These are phyloP conservation scores for Trypethelium eluteriae DNA, from an alignment of 495 filamentous ascomycete species.

Conservation along the genomic window DNA sequence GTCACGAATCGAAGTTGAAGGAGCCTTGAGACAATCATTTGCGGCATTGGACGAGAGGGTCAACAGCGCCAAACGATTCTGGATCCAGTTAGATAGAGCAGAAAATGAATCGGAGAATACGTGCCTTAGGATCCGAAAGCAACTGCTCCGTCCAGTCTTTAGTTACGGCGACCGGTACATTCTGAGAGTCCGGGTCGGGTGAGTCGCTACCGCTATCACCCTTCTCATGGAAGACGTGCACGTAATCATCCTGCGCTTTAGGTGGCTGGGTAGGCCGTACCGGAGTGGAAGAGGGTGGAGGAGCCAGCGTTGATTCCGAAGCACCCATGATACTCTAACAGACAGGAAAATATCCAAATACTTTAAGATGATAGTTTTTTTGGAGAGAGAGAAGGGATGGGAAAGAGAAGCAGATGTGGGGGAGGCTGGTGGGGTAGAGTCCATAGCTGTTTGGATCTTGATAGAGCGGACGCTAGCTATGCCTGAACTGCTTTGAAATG, in stretches of 20 bases:
- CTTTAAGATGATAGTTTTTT: too few species aligned
- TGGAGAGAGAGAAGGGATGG: too few species aligned
- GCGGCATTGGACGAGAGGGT: neutral
- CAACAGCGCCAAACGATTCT: conserved; percentile 1
- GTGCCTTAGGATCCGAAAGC: neutral
- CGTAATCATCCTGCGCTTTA: neutral
- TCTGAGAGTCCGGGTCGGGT: neutral
- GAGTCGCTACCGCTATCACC: neutral
- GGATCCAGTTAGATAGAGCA: neutral
- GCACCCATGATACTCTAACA: neutral
- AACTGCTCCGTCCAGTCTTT: conserved; percentile 5
- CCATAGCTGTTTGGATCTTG: too few species aligned
- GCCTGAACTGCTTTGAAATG: too few species aligned
- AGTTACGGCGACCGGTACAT: neutral
- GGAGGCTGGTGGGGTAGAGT: too few species aligned
- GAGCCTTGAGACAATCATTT: conserved; percentile 38
- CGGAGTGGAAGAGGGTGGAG: neutral
- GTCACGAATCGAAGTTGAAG: conserved; percentile 48
- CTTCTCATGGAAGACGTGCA: conserved; percentile 2
- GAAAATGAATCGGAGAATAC: neutral
- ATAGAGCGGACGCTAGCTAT: too few species aligned
- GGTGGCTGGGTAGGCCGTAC: neutral
- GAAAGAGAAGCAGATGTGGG: too few species aligned
- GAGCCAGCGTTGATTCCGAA: neutral
- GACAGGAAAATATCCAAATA: too few species aligned